These are phyloP conservation scores for Metarhizium rileyi DNA, from an alignment of 2,329 filamentous ascomycete genomes.

Conservation along the genomic window DNA sequence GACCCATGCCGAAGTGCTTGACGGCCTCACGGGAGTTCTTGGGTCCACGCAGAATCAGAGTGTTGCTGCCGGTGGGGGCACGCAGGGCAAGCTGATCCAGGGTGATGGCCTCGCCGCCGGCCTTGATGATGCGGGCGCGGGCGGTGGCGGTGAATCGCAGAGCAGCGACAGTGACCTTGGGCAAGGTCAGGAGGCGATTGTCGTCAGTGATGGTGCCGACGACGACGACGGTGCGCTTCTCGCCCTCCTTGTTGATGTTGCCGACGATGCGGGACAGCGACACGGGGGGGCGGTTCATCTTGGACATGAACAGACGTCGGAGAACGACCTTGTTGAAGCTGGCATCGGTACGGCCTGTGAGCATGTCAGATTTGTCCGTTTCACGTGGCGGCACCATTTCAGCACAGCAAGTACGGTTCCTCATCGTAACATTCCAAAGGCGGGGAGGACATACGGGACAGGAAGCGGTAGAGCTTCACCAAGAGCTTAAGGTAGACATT, in stretches of 20 bases:
- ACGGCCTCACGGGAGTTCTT: constrained; percentile 97
- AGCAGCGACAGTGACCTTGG: constrained; percentile 89
- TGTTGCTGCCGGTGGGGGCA: constrained; percentile 93
- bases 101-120: constrained; percentile 90
- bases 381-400: too few relatives aligned
- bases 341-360: constrained; percentile 80
- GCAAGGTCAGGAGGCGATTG: constrained; percentile 82
- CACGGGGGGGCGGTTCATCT: constrained; percentile 94
- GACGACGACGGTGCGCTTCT: constrained; percentile 83
- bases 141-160: constrained; percentile 95
- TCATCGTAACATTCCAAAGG: too few relatives aligned
- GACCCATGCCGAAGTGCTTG: constrained; percentile 98
- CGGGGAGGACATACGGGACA: constrained; percentile 65
- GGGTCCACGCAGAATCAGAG: constrained; percentile 89
- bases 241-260: constrained; percentile 55
- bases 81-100: constrained; percentile 95
- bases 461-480: constrained; percentile 97
- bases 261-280: constrained; percentile 82
- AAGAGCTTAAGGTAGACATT: constrained; percentile 96
- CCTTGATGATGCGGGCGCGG: constrained; percentile 84
- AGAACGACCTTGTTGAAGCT: constrained; percentile 99
- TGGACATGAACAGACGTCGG: constrained; percentile 95
- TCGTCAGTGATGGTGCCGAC: constrained; percentile 96
- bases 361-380: background rate
- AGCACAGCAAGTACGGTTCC: too few relatives aligned